Percentiles rank a stretch among this genome's conserved stretches.
Evolutionary conservation across 768 basidiomycete genomes (phyloP).

Genomic region (Chlorophyllum brunneum): DNA sequence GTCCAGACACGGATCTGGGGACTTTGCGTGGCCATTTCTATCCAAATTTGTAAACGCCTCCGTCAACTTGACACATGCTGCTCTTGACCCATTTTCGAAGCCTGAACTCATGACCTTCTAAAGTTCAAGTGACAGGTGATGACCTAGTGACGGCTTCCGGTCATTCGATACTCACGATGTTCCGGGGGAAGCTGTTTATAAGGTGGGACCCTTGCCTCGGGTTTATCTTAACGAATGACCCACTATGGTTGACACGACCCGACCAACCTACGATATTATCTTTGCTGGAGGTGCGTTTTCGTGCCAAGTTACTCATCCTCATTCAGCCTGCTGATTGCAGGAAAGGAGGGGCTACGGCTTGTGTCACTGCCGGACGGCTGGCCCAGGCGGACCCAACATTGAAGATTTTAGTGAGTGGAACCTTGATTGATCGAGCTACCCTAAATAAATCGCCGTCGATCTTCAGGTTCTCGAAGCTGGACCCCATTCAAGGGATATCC

Average conservation of each 20-base stretch:
- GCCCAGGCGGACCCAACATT: constrained; percentile 48
- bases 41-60: no score
- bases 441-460: neutral
- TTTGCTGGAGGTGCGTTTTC: constrained; percentile 50
- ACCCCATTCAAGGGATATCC: constrained; percentile 41
- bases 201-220: neutral
- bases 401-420: constrained; percentile 44
- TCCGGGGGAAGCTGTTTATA: neutral
- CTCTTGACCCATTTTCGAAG: neutral
- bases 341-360: constrained; percentile 51
- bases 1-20: no score
- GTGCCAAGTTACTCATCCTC: neutral
- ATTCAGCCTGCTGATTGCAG: neutral
- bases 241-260: constrained; percentile 1
- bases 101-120: constrained; percentile 3
- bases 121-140: no score
- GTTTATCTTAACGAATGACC: neutral
- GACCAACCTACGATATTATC: constrained; percentile 38
- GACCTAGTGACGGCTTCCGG: no score
- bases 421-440: neutral
- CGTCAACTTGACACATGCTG: no score
- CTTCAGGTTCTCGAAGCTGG: constrained; percentile 55
- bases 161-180: no score
- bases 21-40: no score
- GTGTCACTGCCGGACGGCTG: constrained; percentile 53